Evolutionary conservation across 2,329 filamentous ascomycete genomes (phyloP).

Genomic region (Fusarium clavum): DNA sequence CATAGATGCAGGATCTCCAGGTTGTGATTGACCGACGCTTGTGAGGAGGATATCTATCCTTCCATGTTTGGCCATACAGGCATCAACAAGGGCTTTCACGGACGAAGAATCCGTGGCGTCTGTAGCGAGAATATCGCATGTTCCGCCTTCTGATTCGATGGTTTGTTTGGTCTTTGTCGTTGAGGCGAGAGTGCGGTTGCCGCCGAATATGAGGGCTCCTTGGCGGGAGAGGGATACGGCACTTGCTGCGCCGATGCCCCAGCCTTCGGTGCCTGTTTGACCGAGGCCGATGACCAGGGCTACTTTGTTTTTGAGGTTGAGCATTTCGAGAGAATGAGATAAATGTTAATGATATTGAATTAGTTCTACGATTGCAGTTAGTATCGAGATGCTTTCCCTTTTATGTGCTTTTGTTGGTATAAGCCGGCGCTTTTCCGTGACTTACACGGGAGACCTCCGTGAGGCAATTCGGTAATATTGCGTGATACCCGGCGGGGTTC

Average conservation of each 20-base stretch:
- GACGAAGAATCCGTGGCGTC: constrained; percentile 65
- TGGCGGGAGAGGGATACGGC: constrained; percentile 60
- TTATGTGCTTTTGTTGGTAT: neutral
- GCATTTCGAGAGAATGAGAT: constrained; percentile 43
- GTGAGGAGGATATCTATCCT: constrained; percentile 70
- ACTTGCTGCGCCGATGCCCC: constrained; percentile 64
- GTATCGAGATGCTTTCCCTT: fast-evolving
- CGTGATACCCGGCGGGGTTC: constrained; percentile 36
- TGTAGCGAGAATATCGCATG: constrained; percentile 56
- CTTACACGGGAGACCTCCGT: constrained; percentile 3
- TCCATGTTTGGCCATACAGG: constrained; percentile 63
- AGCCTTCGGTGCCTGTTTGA: constrained; percentile 57
- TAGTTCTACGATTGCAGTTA: fast-evolving
- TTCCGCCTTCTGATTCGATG: constrained; percentile 50
- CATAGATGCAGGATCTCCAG: constrained; percentile 62
- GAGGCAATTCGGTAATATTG: constrained; percentile 29
- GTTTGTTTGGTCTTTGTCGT: constrained; percentile 55
- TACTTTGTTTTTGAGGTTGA: constrained; percentile 57
- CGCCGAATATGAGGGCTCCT: constrained; percentile 63
- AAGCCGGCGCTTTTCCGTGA: neutral
- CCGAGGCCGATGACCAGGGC: constrained; percentile 60
- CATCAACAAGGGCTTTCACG: constrained; percentile 64
- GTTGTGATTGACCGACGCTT: constrained; percentile 69
- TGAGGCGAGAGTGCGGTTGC: constrained; percentile 58
- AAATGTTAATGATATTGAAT: neutral